phyloP scores from a whole-genome alignment of 768 basidiomycete species.

The Termitomyces sp. region DNA sequence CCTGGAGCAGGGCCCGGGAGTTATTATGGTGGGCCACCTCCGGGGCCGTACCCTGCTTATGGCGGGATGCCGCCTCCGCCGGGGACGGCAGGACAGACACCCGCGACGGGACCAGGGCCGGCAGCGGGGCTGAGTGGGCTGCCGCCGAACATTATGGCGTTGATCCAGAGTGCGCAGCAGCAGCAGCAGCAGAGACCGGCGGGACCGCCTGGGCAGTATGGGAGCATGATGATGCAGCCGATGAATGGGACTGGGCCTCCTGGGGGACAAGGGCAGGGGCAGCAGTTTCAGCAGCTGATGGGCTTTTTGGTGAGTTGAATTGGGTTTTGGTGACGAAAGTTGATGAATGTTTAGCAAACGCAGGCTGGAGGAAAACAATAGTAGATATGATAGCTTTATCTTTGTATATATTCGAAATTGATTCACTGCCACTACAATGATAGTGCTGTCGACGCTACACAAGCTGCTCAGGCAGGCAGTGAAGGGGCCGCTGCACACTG shows the following conservation, averaged over 20 bases:
- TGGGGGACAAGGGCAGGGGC: conserved; percentile 27
- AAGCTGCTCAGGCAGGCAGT: conserved; percentile 60
- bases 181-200: conserved; percentile 16
- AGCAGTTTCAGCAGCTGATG: conserved; percentile 61
- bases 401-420: background rate
- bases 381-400: background rate
- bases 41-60: conserved; percentile 27
- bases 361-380: conserved; percentile 22
- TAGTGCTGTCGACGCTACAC: conserved; percentile 65
- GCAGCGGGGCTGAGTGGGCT: conserved; percentile 35
- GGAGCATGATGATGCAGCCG: conserved; percentile 35
- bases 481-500: conserved; percentile 61
- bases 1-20: conserved; percentile 22
- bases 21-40: conserved; percentile 34
- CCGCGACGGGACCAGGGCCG: conserved; percentile 27
- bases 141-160: conserved; percentile 66
- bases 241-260: conserved; percentile 33
- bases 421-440: conserved; percentile 37
- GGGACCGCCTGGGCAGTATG: conserved; percentile 27
- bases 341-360: conserved; percentile 23
- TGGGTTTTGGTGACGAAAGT: background rate
- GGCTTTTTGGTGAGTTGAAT: conserved; percentile 53
- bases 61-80: conserved; percentile 16
- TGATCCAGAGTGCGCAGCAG: conserved; percentile 56
- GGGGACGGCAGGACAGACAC: conserved; percentile 16